Percentiles rank a stretch among this genome's conserved stretches.
These are phyloP conservation scores for Kodamaea plutei DNA, from an alignment of 1,139 yeast genomes.

Conservation along the genomic window DNA sequence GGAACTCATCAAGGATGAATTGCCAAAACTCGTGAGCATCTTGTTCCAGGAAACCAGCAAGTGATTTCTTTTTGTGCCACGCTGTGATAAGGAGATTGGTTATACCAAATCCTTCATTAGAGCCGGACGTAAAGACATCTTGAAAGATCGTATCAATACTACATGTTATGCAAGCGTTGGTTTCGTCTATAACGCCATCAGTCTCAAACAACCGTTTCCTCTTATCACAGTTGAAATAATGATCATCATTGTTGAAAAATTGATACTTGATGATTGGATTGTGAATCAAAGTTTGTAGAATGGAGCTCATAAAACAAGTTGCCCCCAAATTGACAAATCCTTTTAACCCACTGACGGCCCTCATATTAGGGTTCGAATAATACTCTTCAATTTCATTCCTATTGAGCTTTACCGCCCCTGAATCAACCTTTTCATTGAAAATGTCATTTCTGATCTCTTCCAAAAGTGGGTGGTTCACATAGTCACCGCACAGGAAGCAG, in stretches of 20 bases:
- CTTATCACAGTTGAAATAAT: constrained; percentile 38
- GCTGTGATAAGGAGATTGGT: constrained; percentile 71
- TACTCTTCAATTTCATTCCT: constrained; percentile 10
- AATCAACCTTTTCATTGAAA: constrained; percentile 3
- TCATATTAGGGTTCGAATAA: constrained; percentile 48
- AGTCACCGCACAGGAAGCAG: constrained; percentile 76
- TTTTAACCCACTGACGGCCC: constrained; percentile 69
- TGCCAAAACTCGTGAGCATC: constrained; percentile 99
- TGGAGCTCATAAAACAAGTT: constrained; percentile 92
- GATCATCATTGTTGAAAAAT: constrained; percentile 64
- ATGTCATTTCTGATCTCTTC: constrained; percentile 47
- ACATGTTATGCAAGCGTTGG: constrained; percentile 71
- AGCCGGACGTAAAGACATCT: constrained; percentile 53
- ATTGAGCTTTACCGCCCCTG: constrained; percentile 1
- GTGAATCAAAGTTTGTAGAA: constrained; percentile 80
- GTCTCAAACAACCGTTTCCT: constrained; percentile 15
- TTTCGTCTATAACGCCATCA: constrained; percentile 29
- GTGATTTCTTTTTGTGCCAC: constrained; percentile 75
- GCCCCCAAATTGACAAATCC: constrained; percentile 95
- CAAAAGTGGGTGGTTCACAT: constrained; percentile 56
- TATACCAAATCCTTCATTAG: constrained; percentile 68
- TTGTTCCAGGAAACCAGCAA: constrained; percentile 95
- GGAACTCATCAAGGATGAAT: constrained; percentile 79
- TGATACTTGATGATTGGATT: constrained; percentile 80
- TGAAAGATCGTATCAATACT: constrained; percentile 74